These are phyloP conservation scores for Verbascum thapsus DNA, from an alignment of 257 asterid genomes.

Conservation along the genomic window DNA sequence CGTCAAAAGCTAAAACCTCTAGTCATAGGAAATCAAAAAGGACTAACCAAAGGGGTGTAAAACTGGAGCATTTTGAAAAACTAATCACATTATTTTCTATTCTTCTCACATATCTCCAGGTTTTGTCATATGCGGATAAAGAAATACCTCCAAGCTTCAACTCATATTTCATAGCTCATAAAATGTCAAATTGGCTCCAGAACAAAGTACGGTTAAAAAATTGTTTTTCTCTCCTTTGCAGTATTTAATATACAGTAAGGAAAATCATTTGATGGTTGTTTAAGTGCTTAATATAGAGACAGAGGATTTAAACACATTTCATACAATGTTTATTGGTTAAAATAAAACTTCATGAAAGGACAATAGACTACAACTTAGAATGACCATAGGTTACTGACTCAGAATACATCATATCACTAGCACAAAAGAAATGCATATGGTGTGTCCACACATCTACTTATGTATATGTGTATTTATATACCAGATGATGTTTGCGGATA, in stretches of 20 bases:
- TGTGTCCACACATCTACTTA: conserved; percentile 12
- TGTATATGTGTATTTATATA: conserved; percentile 30
- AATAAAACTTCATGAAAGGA: conserved; percentile 10
- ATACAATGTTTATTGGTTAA: not conserved
- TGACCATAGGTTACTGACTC: conserved; percentile 9
- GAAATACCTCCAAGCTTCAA: conserved; percentile 14
- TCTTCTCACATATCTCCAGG: conserved; percentile 10
- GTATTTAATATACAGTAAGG: not conserved
- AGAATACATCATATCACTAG: conserved; percentile 26
- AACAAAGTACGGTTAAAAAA: conserved; percentile 1
- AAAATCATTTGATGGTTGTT: conserved; percentile 10
- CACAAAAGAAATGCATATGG: conserved; percentile 19
- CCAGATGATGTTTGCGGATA: conserved; percentile 90
- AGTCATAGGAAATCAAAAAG: conserved; percentile 4
- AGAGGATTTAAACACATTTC: conserved; percentile 1
- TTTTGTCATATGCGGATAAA: conserved; percentile 19
- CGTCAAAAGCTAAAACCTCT: conserved; percentile 25
- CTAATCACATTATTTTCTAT: conserved; percentile 14
- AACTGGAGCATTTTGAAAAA: conserved; percentile 17
- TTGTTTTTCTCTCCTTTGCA: not conserved
- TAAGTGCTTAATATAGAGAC: conserved; percentile 15
- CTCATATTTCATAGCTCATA: conserved; percentile 12
- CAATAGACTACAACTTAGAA: conserved; percentile 16
- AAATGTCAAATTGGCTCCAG: conserved; percentile 3
- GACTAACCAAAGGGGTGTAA: conserved; percentile 8